Conservation (phyloP, 208 protist species). For the Vickermania spadyakhi region DNA sequence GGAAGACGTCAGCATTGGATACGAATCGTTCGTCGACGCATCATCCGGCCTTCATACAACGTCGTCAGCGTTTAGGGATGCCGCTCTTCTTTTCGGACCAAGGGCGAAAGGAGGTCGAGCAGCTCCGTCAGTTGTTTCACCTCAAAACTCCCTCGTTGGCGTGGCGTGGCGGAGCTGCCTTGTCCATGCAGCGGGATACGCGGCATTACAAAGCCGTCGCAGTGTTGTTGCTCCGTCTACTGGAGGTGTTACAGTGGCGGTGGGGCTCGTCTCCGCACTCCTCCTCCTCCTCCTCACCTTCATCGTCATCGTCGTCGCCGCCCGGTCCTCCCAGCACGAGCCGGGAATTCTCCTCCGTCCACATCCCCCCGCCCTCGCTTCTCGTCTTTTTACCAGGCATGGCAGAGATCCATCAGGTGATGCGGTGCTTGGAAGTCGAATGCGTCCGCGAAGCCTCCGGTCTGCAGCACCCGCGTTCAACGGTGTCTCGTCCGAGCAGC, state of each 20-base stretch:
- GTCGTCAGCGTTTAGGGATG: neutral
- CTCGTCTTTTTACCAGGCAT: slow-evolving; percentile 71
- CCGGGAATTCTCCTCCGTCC: neutral
- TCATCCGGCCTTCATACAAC: too few species aligned
- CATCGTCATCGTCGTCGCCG: too few species aligned
- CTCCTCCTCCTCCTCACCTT: neutral
- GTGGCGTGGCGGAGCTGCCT: neutral
- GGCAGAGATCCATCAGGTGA: slow-evolving; percentile 49
- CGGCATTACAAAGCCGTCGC: neutral
- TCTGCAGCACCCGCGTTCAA: neutral
- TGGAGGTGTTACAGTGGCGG: neutral
- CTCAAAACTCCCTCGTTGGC: neutral
- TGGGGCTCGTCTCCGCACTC: too few species aligned
- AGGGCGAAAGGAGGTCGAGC: neutral
- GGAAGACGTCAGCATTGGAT: neutral
- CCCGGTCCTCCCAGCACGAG: neutral
- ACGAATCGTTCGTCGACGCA: neutral
- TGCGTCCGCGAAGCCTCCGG: slow-evolving; percentile 6
- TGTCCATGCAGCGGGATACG: neutral
- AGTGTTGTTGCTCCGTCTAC: neutral
- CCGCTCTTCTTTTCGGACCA: neutral
- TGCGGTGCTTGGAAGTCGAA: slow-evolving; percentile 37
- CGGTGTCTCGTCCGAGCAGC: neutral
- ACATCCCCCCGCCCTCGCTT: neutral
- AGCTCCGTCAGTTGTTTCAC: neutral